A percentile compares a stretch with the other conserved stretches of the same genome.
Conservation (phyloP, 305 asterid species). For the Fraxinus paxiana region DNA sequence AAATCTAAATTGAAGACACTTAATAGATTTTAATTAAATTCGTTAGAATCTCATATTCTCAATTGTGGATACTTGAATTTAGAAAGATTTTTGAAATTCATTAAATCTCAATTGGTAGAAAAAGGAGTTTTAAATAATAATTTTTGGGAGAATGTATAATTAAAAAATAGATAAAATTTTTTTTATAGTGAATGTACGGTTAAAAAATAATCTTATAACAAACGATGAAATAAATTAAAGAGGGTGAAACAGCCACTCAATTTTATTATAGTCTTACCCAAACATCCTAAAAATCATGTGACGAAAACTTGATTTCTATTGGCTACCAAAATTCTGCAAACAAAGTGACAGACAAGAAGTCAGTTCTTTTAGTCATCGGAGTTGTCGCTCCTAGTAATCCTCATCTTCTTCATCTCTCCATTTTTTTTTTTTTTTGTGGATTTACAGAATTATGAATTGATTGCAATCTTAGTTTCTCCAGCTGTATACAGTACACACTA, state of each 20-base stretch:
- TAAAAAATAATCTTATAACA: too few relatives aligned
- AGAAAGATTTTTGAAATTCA: too few relatives aligned
- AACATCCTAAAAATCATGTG: background rate
- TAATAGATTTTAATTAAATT: too few relatives aligned
- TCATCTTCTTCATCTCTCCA: background rate
- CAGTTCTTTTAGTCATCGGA: background rate
- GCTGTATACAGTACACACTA: conserved; percentile 16
- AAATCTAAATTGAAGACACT: background rate
- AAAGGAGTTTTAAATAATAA: background rate
- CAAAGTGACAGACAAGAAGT: conserved; percentile 5
- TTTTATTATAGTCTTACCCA: background rate
- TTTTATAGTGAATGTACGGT: too few relatives aligned
- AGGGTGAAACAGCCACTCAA: background rate
- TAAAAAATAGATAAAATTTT: too few relatives aligned
- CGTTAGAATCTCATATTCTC: background rate
- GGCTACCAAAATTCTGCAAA: conserved; percentile 12
- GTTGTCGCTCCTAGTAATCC: conserved; percentile 10
- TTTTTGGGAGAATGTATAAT: too few relatives aligned
- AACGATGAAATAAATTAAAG: background rate
- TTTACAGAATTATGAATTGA: background rate
- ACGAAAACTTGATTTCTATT: background rate
- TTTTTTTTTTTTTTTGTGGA: background rate
- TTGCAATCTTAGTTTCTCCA: background rate
- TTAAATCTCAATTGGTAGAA: background rate
- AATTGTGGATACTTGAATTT: background rate